phyloP scores from a whole-genome alignment of 2,329 filamentous ascomycete genomes.

The Aspergillus sp. region DNA sequence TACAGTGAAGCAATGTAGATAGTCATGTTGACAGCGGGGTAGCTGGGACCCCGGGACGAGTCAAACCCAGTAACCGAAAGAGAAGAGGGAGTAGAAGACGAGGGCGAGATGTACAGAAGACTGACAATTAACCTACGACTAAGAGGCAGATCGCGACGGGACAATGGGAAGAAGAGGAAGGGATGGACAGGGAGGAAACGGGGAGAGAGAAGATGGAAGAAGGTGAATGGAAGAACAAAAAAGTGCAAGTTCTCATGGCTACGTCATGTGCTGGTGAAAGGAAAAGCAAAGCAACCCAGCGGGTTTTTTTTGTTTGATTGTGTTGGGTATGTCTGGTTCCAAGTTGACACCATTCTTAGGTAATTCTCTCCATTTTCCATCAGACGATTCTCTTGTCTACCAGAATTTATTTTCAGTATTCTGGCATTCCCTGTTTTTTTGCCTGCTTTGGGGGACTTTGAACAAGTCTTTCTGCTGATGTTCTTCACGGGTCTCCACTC shows the following conservation, averaged over 20 bases:
- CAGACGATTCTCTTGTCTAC: no score
- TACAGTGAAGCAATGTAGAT: constrained; percentile 63
- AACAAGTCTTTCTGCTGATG: neutral
- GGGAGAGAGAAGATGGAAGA: neutral
- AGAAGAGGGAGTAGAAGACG: constrained; percentile 5
- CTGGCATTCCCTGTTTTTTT: no score
- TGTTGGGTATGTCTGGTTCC: no score
- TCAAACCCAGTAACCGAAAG: constrained; percentile 6
- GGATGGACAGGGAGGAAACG: neutral
- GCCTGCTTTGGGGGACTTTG: no score
- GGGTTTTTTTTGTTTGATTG: no score
- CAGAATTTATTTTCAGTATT: no score
- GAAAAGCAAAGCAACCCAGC: neutral
- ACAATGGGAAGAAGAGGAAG: neutral
- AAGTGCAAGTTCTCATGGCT: constrained; percentile 8
- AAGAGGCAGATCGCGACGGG: neutral
- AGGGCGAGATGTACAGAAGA: constrained; percentile 10
- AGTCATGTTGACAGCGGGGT: constrained; percentile 50
- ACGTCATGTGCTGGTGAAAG: constrained; percentile 6
- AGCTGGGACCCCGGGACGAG: neutral
- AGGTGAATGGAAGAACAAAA: neutral
- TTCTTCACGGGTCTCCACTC: neutral
- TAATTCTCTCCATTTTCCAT: no score
- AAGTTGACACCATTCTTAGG: no score
- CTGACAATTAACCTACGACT: neutral